Base-by-base conservation (phyloP, 2,329 filamentous ascomycete genomes). In the Alternaria metachromatica region DNA sequence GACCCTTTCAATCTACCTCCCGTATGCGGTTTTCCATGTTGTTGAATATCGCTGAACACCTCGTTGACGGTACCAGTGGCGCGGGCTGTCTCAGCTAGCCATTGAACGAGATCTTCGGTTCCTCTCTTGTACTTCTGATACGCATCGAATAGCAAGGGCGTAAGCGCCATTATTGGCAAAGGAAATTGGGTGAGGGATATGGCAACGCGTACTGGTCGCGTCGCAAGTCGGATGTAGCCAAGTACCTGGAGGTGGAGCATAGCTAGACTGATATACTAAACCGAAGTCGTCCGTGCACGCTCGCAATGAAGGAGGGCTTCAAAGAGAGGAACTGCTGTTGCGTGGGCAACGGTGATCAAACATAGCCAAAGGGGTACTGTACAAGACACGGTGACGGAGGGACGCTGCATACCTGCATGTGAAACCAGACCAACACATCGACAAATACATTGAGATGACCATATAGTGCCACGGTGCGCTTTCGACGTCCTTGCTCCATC, bases 61-160 rank as follows among this genome's bases (percentile, higher is more conserved):
- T 53, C 8, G 28, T 53, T 12, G 8, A 53, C 50, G 9, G 50
- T 53, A 23, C 50, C 50, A 25, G 50, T 53, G 4, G 50, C 13
- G 13, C 33, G 30, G 30, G 50, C 50, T 18, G 21, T 41, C 28
- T 41, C 28, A 3, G 30, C 30, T n/a, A 54, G 50, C 50, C 50
- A 54, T 15, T 54, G 20, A 13, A 54, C 50, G 10, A 41, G 37
- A 18, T 26, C 8, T 30, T 15, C 15, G 2, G 21, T 37, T 2
- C 50, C 28, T 1, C 13, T n/a, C 13, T 37, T 54, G 20, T 54
- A 54, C 20, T 41, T 41, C 3, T 6, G 50, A 33, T 51, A 51
- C 0, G 48, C 28, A 30, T 51, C 48, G n/a, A n/a, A 7, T 11
- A 51, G 48, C 8, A 33, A 28, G 28, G 48, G 48, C 26, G 18